Conservation (phyloP, 345 rosid species). For the Cardamine chenopodiifolia region DNA sequence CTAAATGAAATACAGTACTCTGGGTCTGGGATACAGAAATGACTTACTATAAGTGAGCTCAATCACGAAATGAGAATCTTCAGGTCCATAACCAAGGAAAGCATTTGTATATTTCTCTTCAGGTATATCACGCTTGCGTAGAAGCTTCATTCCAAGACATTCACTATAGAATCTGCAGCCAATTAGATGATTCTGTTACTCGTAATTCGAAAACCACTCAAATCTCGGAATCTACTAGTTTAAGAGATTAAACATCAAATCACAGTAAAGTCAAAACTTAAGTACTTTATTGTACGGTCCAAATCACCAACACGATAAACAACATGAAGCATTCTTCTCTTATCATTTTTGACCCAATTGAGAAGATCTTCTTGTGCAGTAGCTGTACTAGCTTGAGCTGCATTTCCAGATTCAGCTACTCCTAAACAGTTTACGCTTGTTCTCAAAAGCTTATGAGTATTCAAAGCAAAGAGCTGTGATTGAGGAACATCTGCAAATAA, state of each 20-base stretch:
- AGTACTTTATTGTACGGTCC: slow-evolving; percentile 90
- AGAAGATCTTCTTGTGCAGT: slow-evolving; percentile 64
- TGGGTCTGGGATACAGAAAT: not conserved
- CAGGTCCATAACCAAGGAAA: slow-evolving; percentile 98
- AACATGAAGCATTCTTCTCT: slow-evolving; percentile 91
- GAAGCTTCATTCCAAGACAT: slow-evolving; percentile 96
- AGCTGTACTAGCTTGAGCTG: slow-evolving; percentile 63
- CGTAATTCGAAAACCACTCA: no score
- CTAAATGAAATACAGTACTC: not conserved
- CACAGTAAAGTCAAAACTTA: not conserved
- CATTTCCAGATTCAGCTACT: slow-evolving; percentile 58
- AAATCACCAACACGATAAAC: slow-evolving; percentile 98
- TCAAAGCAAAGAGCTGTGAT: slow-evolving; percentile 54
- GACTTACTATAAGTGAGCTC: slow-evolving; percentile 92
- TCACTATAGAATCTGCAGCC: slow-evolving; percentile 83
- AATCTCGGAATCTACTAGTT: not conserved
- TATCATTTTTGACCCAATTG: slow-evolving; percentile 70
- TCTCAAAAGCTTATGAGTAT: slow-evolving; percentile 53
- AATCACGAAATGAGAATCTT: slow-evolving; percentile 90
- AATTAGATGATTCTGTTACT: slow-evolving; percentile 14
- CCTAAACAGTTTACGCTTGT: slow-evolving; percentile 48
- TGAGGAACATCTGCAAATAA: slow-evolving; percentile 60
- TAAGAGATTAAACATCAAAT: not conserved
- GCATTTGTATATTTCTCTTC: slow-evolving; percentile 98
- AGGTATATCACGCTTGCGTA: slow-evolving; percentile 95